These are phyloP conservation scores for Penicillium sp. DNA, from an alignment of 2,329 filamentous ascomycete species.

Conservation along the genomic window DNA sequence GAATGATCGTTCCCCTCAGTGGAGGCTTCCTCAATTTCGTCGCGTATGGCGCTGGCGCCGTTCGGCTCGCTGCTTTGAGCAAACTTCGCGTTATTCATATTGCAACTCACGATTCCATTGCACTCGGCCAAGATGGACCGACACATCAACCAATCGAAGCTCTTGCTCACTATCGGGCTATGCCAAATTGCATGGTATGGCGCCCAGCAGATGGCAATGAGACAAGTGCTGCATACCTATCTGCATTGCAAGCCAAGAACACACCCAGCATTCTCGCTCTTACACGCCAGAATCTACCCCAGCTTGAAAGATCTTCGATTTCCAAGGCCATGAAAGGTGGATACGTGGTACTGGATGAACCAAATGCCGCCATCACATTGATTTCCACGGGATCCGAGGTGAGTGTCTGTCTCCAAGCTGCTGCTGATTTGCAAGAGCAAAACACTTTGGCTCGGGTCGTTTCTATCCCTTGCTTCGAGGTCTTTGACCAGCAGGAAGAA, in stretches of 20 bases:
- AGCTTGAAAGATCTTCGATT: too few species aligned
- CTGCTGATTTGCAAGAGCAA: too few species aligned
- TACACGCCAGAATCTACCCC: too few species aligned
- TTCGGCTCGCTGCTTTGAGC: constrained; percentile 61
- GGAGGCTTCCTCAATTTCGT: constrained; percentile 65
- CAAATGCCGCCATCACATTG: too few species aligned
- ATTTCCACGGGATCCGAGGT: too few species aligned
- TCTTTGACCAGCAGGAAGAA: not conserved
- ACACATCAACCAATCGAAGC: constrained; percentile 64
- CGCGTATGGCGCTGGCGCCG: constrained; percentile 53
- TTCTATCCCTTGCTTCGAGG: too few species aligned
- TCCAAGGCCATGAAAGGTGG: too few species aligned
- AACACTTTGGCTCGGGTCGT: too few species aligned
- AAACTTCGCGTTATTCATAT: constrained; percentile 58
- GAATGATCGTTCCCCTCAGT: constrained; percentile 58
- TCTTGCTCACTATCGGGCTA: constrained; percentile 57
- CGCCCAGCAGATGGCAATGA: constrained; percentile 61
- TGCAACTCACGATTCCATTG: constrained; percentile 63
- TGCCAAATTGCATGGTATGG: constrained; percentile 63
- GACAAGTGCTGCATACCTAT: not conserved
- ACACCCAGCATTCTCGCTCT: too few species aligned
- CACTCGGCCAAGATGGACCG: constrained; percentile 61
- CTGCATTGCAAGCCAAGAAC: too few species aligned
- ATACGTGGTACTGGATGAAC: too few species aligned
- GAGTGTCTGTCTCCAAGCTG: too few species aligned